Evolutionary conservation across 192 early-diverging fungal species (phyloP), one percentile per base, ranked within the genome.

Genomic region (Coemansia sp.): DNA sequence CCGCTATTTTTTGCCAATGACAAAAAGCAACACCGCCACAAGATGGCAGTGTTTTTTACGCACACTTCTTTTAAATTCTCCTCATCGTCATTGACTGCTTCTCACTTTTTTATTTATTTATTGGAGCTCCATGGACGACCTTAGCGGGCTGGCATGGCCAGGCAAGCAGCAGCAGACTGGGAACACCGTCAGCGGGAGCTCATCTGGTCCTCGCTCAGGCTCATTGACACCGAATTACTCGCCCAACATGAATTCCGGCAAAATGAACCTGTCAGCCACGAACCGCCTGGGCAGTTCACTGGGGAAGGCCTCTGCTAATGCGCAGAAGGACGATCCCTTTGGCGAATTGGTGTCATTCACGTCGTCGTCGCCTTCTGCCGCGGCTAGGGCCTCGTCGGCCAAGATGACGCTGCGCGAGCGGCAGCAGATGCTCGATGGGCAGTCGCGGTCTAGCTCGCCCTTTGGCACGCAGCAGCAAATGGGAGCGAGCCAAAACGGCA

Each of bases 291-390:
- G 34, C 26, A 63, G 36, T 10, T 46, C 70, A 9, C 31, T 20
- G 10, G 14, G 39, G 1, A 33, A 14, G 48, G 2, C 4, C 50
- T 4, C 35, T 11, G 21, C 13, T 14, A 16, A 4, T 26, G 3
- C 35, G 14, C 36, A 35, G 18, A 81, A 76, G 51, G 78, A 80
- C 36, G 77, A 81, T 23, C 78, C 78, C 1, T 81, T 81, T 66
- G 78, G 78, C 56, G 78, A 81, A 58, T 67, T 81, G 14, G 78
- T 81, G 33, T 81, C 78, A 37, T 81, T 81, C 34, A 57, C 70
- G 5, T 61, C 62, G 9, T 34, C 60, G 3, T 59, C 60, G 3
- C 51, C 73, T 0, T 59, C 63, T 9, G n/a, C n/a, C n/a, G 65
- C 69, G 37, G 39, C 64, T 28, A 26, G 51, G 14, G 16, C 26